phyloP scores from a whole-genome alignment of 495 filamentous ascomycete species.

The Penicillium nucicola region DNA sequence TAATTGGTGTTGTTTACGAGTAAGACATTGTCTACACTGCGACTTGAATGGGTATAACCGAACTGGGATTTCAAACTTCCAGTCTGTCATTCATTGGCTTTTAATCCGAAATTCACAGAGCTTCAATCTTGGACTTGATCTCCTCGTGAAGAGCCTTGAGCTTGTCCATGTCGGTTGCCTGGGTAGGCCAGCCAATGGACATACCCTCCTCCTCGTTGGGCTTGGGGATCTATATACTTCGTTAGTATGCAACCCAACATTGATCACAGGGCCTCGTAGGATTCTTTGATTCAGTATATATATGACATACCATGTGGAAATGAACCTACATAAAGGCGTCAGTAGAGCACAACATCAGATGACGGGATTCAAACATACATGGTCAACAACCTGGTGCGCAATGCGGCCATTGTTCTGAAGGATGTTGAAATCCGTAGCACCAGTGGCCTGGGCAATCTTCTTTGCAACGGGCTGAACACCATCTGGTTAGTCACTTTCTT shows the following conservation, averaged over 20 bases:
- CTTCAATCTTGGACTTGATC: conserved; percentile 85
- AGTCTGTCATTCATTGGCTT: not conserved
- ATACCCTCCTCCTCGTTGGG: conserved; percentile 82
- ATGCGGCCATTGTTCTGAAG: conserved; percentile 93
- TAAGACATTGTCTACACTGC: not conserved
- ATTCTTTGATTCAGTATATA: not conserved
- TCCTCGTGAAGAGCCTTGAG: conserved; percentile 78
- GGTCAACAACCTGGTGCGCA: conserved; percentile 93
- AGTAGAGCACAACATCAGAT: not conserved
- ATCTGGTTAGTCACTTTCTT: conserved; percentile 7
- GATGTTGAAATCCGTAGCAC: conserved; percentile 82
- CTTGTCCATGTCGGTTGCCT: conserved; percentile 75
- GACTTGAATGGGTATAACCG: too few species aligned
- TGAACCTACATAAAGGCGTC: conserved; percentile 58
- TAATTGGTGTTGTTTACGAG: not conserved
- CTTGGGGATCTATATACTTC: conserved; percentile 75
- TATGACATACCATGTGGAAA: conserved; percentile 77
- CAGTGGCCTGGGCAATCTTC: conserved; percentile 74
- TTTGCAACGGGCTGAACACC: conserved; percentile 72
- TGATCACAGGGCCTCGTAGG: not conserved
- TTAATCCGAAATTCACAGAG: not conserved
- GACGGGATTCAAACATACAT: conserved; percentile 56
- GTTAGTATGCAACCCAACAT: conserved; percentile 9
- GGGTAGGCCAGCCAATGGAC: conserved; percentile 73
- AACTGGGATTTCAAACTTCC: too few species aligned